Conservation (phyloP, 2,329 filamentous ascomycete genomes). For the Penicillium sp. region DNA sequence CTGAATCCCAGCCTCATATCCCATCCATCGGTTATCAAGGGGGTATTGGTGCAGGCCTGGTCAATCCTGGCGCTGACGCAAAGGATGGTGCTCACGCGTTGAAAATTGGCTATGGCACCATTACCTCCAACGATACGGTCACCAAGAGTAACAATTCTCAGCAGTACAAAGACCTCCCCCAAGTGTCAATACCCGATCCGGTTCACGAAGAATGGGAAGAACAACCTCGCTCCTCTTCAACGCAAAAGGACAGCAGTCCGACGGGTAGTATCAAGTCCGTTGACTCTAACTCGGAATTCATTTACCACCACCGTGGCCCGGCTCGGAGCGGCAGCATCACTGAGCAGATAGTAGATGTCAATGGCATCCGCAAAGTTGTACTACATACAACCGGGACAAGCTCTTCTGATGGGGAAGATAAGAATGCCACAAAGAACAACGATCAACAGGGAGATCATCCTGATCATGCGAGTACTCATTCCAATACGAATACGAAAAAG, state of each 20-base stretch:
- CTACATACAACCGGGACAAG: constrained; percentile 66
- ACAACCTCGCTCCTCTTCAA: constrained; percentile 9
- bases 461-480: not conserved
- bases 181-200: constrained; percentile 32
- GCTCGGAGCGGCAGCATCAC: constrained; percentile 76
- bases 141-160: constrained; percentile 23
- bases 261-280: constrained; percentile 25
- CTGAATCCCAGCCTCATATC: constrained; percentile 31
- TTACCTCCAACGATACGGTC: constrained; percentile 30
- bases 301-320: constrained; percentile 46
- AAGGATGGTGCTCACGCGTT: constrained; percentile 67
- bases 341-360: constrained; percentile 72
- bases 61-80: constrained; percentile 56
- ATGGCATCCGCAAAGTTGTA: constrained; percentile 73
- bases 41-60: constrained; percentile 55
- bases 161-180: constrained; percentile 25
- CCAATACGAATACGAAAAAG: constrained; percentile 15
- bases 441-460: constrained; percentile 1
- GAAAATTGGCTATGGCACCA: constrained; percentile 55
- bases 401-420: constrained; percentile 41
- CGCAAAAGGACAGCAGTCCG: constrained; percentile 23
- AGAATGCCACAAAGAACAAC: constrained; percentile 7
- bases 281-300: constrained; percentile 21
- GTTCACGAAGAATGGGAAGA: constrained; percentile 34
- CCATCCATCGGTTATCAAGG: constrained; percentile 45